Conservation (phyloP, 306 rosid species). For the Corylus americana region DNA sequence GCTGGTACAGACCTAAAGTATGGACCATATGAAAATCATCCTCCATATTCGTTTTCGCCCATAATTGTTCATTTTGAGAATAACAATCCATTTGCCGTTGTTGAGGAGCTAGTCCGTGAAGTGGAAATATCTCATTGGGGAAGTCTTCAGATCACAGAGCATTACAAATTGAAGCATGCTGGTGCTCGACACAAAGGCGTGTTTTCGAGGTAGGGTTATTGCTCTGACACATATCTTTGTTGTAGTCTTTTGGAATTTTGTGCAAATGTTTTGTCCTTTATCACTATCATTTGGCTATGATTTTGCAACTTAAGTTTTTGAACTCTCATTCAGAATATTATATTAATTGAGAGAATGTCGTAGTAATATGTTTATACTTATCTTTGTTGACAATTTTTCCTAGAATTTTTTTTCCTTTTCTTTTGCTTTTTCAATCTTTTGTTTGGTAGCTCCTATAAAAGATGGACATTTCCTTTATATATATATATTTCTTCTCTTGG, state of each 20-base stretch:
- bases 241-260: not conserved
- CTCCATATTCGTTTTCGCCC: slow-evolving; percentile 83
- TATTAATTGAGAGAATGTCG: not conserved
- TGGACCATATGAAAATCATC: slow-evolving; percentile 69
- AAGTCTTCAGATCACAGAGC: slow-evolving; percentile 80
- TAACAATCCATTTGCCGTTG: slow-evolving; percentile 81
- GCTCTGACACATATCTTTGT: not conserved
- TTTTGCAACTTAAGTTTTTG: not conserved
- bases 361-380: not conserved
- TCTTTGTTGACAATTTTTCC: not conserved
- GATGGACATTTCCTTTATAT: not conserved
- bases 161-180: slow-evolving; percentile 69
- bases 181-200: slow-evolving; percentile 97
- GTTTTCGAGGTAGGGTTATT: slow-evolving; percentile 72
- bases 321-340: not conserved
- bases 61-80: slow-evolving; percentile 90
- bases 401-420: not conserved
- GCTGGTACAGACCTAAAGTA: slow-evolving; percentile 76
- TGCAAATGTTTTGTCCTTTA: slow-evolving; percentile 11
- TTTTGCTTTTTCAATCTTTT: not conserved
- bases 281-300: not conserved
- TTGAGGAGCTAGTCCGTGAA: slow-evolving; percentile 97
- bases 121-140: slow-evolving; percentile 99
- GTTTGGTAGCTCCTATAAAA: not conserved
- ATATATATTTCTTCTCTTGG: slow-evolving; percentile 18